Base-by-base conservation (phyloP, 371 early-diverging fungal genomes). In the Chytridium lagenaria region DNA sequence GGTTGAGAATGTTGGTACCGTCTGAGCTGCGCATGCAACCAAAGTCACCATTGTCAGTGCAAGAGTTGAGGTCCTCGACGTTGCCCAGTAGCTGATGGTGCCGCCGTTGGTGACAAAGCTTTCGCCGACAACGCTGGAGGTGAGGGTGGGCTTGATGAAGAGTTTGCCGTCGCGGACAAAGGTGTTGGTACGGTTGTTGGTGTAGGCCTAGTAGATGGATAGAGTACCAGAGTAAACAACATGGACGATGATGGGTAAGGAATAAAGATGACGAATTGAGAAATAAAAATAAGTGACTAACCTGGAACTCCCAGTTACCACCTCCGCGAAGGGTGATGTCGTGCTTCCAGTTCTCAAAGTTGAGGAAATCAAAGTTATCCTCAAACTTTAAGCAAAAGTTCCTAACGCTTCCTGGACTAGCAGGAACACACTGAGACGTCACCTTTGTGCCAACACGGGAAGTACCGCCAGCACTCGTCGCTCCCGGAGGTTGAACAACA, bases 121-220 rank as follows among this genome's bases (percentile, higher is more conserved):
- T 51, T 50, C 74, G 30, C 80, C 80, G 51, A 79, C 67, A 57
- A 28, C 68, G 49, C 73, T 74, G 71, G 69, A 67, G 15, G 91
- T 91, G 59, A 89, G 81, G 1, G 89, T 90, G 0, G 92, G 92
- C 19, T 85, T 83, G 67, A 92, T 80, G 72, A 90, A 89, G 16
- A 92, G 81, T 38, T 86, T 70, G 30, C 91, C 91, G 30, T 91
- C 81, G 31, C 85, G 81, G n/a, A 89, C 89, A 74, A 84, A 92
- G 16, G 90, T 87, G 68, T 89, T 90, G 64, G 76, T 71, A 28
- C 77, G 39, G 70, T 71, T 69, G 73, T 77, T 72, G 70, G 52
- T 69, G 55, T 72, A 72, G 44, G 15, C 3, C 39, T 44, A n/a
- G n/a, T n/a, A n/a, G n/a, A n/a, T n/a, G n/a, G 44, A 44, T 12